These are phyloP conservation scores for Alternaria sp. DNA, from an alignment of 2,329 filamentous ascomycete species.

Conservation along the genomic window DNA sequence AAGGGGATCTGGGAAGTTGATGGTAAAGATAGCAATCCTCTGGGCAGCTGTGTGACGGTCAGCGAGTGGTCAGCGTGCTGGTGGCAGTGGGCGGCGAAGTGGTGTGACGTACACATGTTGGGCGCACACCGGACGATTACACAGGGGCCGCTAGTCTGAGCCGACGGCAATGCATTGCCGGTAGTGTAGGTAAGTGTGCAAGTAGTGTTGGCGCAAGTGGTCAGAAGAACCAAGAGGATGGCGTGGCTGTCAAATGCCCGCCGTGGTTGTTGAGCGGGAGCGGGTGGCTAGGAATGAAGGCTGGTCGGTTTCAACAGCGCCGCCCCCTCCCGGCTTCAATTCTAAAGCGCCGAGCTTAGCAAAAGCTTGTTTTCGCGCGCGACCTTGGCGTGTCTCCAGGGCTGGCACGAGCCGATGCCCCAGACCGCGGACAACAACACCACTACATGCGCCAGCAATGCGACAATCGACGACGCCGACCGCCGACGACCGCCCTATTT, in stretches of 20 bases:
- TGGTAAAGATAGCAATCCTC: constrained; percentile 48
- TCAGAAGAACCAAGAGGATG: constrained; percentile 1
- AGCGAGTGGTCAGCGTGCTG: constrained; percentile 3
- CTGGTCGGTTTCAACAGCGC: constrained; percentile 27
- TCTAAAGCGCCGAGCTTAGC: constrained; percentile 30
- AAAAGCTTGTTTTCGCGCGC: constrained; percentile 37
- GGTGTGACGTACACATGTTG: constrained; percentile 53
- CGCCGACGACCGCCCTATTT: too few species aligned
- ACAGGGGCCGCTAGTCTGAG: constrained; percentile 19
- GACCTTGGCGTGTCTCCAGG: constrained; percentile 5
- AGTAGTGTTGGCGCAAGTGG: not conserved
- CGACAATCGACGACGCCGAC: constrained; percentile 4
- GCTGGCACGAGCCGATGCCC: not conserved
- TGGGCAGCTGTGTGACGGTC: constrained; percentile 42
- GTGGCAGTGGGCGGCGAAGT: constrained; percentile 9
- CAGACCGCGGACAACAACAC: constrained; percentile 1
- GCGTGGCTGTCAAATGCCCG: not conserved
- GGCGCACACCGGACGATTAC: constrained; percentile 23
- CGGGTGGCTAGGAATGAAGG: constrained; percentile 25
- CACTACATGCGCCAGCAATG: constrained; percentile 1
- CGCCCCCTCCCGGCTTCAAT: constrained; percentile 11
- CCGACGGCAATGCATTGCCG: constrained; percentile 31
- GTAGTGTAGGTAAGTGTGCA: not conserved
- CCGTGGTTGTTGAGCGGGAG: constrained; percentile 4
- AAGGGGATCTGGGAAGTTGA: constrained; percentile 48